Percentiles rank a stretch among this genome's conserved stretches.
These are phyloP conservation scores for Mycosphaerella arachidis DNA, from an alignment of 2,329 filamentous ascomycete species.

Conservation along the genomic window DNA sequence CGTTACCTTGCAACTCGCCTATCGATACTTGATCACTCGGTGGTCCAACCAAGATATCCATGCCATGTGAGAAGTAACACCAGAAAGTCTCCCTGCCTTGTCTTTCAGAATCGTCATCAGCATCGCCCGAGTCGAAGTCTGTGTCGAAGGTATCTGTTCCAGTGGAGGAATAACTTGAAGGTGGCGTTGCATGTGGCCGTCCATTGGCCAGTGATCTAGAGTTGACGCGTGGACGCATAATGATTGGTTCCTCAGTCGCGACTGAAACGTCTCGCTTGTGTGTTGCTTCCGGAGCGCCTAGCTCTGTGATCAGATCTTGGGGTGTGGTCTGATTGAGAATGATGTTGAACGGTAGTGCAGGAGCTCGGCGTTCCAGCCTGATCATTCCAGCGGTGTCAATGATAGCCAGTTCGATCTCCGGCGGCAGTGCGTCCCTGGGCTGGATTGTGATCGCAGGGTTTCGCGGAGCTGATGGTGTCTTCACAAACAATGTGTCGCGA, in stretches of 20 bases:
- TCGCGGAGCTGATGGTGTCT: slow-evolving; percentile 68
- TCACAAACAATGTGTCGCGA: slow-evolving; percentile 70
- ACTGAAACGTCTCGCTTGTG: slow-evolving; percentile 48
- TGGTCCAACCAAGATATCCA: slow-evolving; percentile 86
- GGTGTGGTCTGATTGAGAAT: slow-evolving; percentile 80
- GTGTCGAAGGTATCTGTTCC: slow-evolving; percentile 43
- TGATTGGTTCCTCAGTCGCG: slow-evolving; percentile 15
- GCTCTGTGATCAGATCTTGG: slow-evolving; percentile 83
- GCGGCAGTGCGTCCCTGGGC: slow-evolving; percentile 73
- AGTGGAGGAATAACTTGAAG: slow-evolving; percentile 37
- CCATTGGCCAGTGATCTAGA: slow-evolving; percentile 25
- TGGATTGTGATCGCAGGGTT: slow-evolving; percentile 64
- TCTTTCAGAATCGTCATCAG: slow-evolving; percentile 59
- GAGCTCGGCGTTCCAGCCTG: slow-evolving; percentile 70
- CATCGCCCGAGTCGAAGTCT: slow-evolving; percentile 46
- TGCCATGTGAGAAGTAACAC: slow-evolving; percentile 94
- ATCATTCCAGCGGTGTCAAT: slow-evolving; percentile 74
- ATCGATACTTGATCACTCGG: slow-evolving; percentile 45
- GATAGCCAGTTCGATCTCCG: slow-evolving; percentile 77
- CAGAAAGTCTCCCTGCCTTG: slow-evolving; percentile 65
- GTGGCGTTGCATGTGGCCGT: slow-evolving; percentile 26
- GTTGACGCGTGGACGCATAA: slow-evolving; percentile 23
- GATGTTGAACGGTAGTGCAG: slow-evolving; percentile 64
- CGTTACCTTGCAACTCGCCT: neutral
- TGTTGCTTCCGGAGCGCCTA: slow-evolving; percentile 89